phyloP scores from a whole-genome alignment of 257 asterid genomes.

The Salvia rosmarinus region DNA sequence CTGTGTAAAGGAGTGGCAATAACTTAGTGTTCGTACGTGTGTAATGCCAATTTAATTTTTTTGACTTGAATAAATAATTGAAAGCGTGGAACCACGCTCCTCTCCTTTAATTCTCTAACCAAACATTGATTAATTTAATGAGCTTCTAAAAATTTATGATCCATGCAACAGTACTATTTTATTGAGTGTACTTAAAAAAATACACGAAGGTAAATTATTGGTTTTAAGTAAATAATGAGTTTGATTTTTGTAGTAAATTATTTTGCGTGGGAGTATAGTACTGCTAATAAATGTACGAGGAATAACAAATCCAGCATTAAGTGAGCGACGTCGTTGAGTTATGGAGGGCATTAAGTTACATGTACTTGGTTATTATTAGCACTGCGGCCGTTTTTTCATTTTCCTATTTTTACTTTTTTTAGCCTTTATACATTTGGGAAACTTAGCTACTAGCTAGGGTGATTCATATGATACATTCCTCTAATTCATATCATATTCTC shows the following conservation, averaged over 20 bases:
- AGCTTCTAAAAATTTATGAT: background rate
- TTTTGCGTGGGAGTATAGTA: background rate
- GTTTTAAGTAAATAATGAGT: background rate
- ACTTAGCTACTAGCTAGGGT: background rate
- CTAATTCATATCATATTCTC: background rate
- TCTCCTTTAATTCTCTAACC: background rate
- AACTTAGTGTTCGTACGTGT: constrained; percentile 19
- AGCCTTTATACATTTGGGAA: background rate
- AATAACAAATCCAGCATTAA: background rate
- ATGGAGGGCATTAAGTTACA: background rate
- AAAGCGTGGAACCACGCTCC: background rate
- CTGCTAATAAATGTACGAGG: constrained; percentile 28
- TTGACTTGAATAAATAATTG: background rate
- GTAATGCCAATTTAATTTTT: constrained; percentile 20
- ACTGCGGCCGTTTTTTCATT: background rate
- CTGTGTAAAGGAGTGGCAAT: constrained; percentile 27
- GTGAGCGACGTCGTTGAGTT: background rate
- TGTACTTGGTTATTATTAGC: background rate
- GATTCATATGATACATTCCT: background rate
- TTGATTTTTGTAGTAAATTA: background rate
- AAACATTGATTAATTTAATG: background rate
- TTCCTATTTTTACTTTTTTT: background rate
- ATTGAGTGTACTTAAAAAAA: background rate
- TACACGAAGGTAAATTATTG: background rate
- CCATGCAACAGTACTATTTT: background rate